Percentiles rank a stretch among this genome's conserved stretches.
phyloP scores from a whole-genome alignment of 2,329 filamentous ascomycete species.

The Blastomyces emzantsi region DNA sequence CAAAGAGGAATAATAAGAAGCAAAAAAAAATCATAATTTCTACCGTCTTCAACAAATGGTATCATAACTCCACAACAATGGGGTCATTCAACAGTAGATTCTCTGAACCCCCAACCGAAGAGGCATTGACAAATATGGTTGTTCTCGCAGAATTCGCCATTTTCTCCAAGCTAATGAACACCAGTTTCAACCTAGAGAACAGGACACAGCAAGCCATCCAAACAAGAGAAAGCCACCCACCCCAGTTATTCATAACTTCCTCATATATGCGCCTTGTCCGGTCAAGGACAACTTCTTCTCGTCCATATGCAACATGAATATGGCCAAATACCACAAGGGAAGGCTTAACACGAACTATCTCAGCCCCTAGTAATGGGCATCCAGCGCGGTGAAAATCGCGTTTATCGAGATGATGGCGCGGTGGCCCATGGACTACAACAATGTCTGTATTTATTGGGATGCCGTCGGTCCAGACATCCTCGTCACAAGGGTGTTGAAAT shows the following conservation, averaged over 20 bases:
- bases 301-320: slow-evolving; percentile 19
- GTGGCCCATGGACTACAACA: slow-evolving; percentile 20
- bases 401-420: slow-evolving; percentile 19
- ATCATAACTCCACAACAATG: slow-evolving; percentile 8
- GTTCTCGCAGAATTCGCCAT: background rate
- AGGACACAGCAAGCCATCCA: slow-evolving; percentile 8
- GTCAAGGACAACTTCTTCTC: slow-evolving; percentile 13
- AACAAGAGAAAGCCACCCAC: background rate
- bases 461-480: slow-evolving; percentile 19
- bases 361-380: slow-evolving; percentile 16
- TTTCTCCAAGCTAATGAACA: background rate
- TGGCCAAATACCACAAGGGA: slow-evolving; percentile 22
- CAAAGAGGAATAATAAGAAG: background rate
- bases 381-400: slow-evolving; percentile 16
- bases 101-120: slow-evolving; percentile 5
- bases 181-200: background rate
- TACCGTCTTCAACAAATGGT: background rate
- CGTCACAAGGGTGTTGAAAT: slow-evolving; percentile 18
- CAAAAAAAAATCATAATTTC: background rate
- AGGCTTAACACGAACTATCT: slow-evolving; percentile 19
- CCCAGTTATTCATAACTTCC: slow-evolving; percentile 8
- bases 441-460: slow-evolving; percentile 19
- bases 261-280: slow-evolving; percentile 4
- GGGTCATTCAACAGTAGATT: slow-evolving; percentile 7
- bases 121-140: slow-evolving; percentile 11